Conservation (phyloP, 495 filamentous ascomycete species). For the Penicillium egyptiacum region DNA sequence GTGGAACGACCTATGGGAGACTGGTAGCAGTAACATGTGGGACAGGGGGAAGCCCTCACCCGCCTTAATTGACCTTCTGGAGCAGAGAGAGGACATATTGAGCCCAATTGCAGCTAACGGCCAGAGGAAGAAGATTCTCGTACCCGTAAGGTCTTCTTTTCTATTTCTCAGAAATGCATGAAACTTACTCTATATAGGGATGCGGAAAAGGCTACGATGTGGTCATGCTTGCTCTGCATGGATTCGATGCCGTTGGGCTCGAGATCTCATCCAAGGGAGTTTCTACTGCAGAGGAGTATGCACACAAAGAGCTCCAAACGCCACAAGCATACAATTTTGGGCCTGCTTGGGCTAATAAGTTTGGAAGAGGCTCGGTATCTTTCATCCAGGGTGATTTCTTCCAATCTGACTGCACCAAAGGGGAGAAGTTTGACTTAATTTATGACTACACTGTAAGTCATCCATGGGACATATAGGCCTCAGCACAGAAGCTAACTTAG, state of each 20-base stretch:
- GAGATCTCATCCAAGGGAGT: constrained; percentile 31
- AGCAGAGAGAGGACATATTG: constrained; percentile 27
- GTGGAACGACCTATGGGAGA: constrained; percentile 45
- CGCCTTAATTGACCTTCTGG: constrained; percentile 44
- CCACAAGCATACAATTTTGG: constrained; percentile 27
- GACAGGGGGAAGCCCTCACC: constrained; percentile 45
- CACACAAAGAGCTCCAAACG: constrained; percentile 11
- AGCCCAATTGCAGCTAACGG: constrained; percentile 19
- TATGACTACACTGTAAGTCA: constrained; percentile 71
- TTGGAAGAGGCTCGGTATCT: constrained; percentile 29
- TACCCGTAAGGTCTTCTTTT: constrained; percentile 31
- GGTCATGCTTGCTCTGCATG: constrained; percentile 33
- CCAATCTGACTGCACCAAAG: constrained; percentile 40
- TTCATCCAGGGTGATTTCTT: constrained; percentile 69
- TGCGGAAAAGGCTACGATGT: constrained; percentile 38
- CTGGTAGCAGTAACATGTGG: constrained; percentile 38
- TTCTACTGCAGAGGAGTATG: constrained; percentile 21
- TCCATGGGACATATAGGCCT: background rate
- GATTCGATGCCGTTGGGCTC: constrained; percentile 30
- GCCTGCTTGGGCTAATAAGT: background rate
- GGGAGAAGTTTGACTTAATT: constrained; percentile 62
- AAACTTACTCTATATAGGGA: constrained; percentile 17
- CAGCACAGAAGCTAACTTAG: too few relatives aligned
- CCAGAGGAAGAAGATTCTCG: constrained; percentile 36
- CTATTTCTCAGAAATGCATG: background rate